Percentiles rank a stretch among this genome's conserved stretches.
Evolutionary conservation across 2,329 filamentous ascomycete genomes (phyloP).

Genomic region (Colletotrichum filicis): DNA sequence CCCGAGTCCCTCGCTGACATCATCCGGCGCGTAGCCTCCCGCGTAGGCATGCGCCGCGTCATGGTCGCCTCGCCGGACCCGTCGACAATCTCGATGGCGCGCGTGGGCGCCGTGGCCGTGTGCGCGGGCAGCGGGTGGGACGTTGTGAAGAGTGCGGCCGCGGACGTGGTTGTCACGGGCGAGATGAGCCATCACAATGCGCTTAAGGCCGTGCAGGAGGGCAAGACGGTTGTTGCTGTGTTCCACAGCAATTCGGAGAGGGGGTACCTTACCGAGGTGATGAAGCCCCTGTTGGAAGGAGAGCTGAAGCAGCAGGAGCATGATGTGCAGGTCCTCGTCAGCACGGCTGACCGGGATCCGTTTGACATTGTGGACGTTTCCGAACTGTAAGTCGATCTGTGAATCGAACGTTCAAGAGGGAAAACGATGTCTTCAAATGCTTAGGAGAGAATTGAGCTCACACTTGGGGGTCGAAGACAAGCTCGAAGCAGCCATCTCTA

Average conservation of each 20-base stretch:
- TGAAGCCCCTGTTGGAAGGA: conserved; percentile 73
- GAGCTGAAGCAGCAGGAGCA: conserved; percentile 62
- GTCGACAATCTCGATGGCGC: conserved; percentile 37
- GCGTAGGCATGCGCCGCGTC: conserved; percentile 71
- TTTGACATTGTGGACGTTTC: conserved; percentile 77
- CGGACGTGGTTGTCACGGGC: conserved; percentile 89
- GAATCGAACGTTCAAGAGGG: neutral
- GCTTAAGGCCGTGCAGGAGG: conserved; percentile 84
- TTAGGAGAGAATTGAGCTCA: neutral
- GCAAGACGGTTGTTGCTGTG: conserved; percentile 82
- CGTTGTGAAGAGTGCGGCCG: conserved; percentile 75
- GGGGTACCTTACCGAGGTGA: conserved; percentile 78
- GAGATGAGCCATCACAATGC: conserved; percentile 96
- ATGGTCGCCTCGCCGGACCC: conserved; percentile 52
- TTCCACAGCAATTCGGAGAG: conserved; percentile 96
- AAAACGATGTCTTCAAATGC: neutral
- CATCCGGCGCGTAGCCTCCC: conserved; percentile 67
- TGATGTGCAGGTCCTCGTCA: conserved; percentile 75
- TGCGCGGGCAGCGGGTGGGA: conserved; percentile 90
- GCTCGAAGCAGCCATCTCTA: neutral
- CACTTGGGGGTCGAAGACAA: neutral
- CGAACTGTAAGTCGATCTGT: conserved; percentile 42
- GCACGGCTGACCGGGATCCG: conserved; percentile 85
- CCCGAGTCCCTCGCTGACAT: conserved; percentile 55
- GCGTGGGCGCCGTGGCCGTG: conserved; percentile 79